Evolutionary conservation across 1,284 basidiomycete genomes (phyloP).

Genomic region (Caloboletus firmus): DNA sequence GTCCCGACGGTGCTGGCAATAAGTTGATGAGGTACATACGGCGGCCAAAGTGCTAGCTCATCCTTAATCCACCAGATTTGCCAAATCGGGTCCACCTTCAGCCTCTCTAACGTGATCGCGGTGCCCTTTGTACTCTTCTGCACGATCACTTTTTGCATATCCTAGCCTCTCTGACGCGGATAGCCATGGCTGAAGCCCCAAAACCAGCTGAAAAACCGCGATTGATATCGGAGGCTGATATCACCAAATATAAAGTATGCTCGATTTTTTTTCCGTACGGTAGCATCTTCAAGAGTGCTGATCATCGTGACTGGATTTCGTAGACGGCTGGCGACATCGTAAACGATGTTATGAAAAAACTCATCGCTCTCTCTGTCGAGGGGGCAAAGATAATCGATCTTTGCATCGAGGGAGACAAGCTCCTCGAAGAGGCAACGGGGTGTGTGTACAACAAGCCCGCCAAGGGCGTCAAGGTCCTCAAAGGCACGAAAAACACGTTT

Average conservation of each 20-base stretch:
- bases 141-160: conserved; percentile 8
- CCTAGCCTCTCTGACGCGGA: conserved; percentile 8
- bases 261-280: neutral
- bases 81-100: conserved; percentile 26
- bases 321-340: conserved; percentile 90
- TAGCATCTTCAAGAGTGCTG: conserved; percentile 2
- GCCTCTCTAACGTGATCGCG: conserved; percentile 7
- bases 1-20: neutral
- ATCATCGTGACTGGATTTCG: conserved; percentile 11
- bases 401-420: conserved; percentile 89
- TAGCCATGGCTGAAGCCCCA: conserved; percentile 54
- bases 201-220: conserved; percentile 47
- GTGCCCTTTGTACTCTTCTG: conserved; percentile 2
- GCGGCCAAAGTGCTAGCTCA: neutral
- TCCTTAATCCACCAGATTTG: conserved; percentile 10
- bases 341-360: conserved; percentile 82
- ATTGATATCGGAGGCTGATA: conserved; percentile 65
- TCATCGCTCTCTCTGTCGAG: conserved; percentile 74
- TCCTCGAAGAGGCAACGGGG: conserved; percentile 82
- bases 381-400: conserved; percentile 90
- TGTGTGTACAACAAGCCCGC: conserved; percentile 89
- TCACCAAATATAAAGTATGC: conserved; percentile 80
- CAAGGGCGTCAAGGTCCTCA: conserved; percentile 83
- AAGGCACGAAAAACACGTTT: conserved; percentile 58
- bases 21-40: neutral